These are phyloP conservation scores for Atalantia buxifolia DNA, from an alignment of 345 rosid genomes.

Conservation along the genomic window DNA sequence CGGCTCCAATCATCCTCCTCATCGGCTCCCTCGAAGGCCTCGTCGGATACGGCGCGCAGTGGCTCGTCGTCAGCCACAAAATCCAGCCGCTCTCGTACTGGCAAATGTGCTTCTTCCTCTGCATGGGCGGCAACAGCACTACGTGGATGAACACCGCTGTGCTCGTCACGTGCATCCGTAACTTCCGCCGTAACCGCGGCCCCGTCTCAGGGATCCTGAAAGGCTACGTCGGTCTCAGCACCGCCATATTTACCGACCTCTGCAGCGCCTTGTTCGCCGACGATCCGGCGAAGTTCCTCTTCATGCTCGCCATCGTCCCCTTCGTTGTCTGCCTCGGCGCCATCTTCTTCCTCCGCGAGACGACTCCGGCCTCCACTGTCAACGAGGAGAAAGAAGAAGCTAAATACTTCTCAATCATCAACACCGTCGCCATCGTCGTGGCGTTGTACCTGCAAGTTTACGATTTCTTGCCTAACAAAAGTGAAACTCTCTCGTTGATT, in stretches of 20 bases:
- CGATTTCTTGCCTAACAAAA: slow-evolving; percentile 50
- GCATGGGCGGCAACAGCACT: slow-evolving; percentile 94
- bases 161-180: slow-evolving; percentile 82
- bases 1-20: slow-evolving; percentile 64
- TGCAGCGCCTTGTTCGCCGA: slow-evolving; percentile 75
- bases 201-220: slow-evolving; percentile 91
- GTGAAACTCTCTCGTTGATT: slow-evolving; percentile 27
- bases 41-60: slow-evolving; percentile 90
- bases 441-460: slow-evolving; percentile 71
- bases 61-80: slow-evolving; percentile 77
- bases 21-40: slow-evolving; percentile 86
- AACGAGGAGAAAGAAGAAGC: slow-evolving; percentile 58
- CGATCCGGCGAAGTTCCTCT: slow-evolving; percentile 55
- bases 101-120: slow-evolving; percentile 83
- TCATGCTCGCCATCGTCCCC: slow-evolving; percentile 71
- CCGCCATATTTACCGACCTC: slow-evolving; percentile 90
- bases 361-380: slow-evolving; percentile 45
- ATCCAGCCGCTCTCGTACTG: slow-evolving; percentile 74
- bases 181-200: slow-evolving; percentile 84
- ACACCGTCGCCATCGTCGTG: slow-evolving; percentile 61
- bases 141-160: slow-evolving; percentile 99
- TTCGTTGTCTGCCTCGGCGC: slow-evolving; percentile 76
- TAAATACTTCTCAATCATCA: slow-evolving; percentile 59
- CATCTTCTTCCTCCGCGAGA: slow-evolving; percentile 76
- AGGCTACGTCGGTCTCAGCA: slow-evolving; percentile 85